Evolutionary conservation across 371 early-diverging fungal species (phyloP).

Genomic region (Mortierella sp.): DNA sequence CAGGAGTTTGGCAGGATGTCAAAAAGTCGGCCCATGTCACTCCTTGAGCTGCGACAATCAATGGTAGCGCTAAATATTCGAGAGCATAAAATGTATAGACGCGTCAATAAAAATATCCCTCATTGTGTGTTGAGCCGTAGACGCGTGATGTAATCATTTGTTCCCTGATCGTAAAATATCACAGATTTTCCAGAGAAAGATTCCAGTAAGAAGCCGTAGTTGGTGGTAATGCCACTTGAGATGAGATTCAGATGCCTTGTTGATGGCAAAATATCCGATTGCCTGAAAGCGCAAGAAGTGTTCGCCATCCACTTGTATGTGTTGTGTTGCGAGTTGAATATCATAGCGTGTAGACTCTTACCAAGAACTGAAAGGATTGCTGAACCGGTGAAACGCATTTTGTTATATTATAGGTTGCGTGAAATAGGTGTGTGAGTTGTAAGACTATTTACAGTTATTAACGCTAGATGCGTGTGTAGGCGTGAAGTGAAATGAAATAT

Average conservation of each 20-base stretch:
- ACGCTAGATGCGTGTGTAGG: not conserved
- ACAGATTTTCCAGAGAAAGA: too few relatives aligned
- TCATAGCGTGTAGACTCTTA: not conserved
- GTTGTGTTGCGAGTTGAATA: not conserved
- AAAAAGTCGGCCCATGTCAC: slow-evolving; percentile 34
- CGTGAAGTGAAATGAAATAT: not conserved
- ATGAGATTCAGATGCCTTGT: too few relatives aligned
- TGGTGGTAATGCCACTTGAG: too few relatives aligned
- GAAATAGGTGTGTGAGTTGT: not conserved
- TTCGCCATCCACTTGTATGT: too few relatives aligned
- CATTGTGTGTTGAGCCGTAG: too few relatives aligned
- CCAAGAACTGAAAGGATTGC: not conserved
- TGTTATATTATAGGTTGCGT: not conserved
- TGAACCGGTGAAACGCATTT: not conserved
- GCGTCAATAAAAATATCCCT: not conserved
- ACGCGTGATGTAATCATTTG: too few relatives aligned
- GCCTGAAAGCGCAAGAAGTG: too few relatives aligned
- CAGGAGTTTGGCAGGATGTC: slow-evolving; percentile 60
- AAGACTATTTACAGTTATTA: slow-evolving; percentile 2
- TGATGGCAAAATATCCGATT: too few relatives aligned
- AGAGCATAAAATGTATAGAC: not conserved
- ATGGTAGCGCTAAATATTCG: not conserved
- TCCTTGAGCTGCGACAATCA: not conserved
- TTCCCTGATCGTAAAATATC: too few relatives aligned
- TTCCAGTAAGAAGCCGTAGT: too few relatives aligned